Conservation (phyloP, 2,329 filamentous ascomycete genomes). For the Juglanconis oblonga region DNA sequence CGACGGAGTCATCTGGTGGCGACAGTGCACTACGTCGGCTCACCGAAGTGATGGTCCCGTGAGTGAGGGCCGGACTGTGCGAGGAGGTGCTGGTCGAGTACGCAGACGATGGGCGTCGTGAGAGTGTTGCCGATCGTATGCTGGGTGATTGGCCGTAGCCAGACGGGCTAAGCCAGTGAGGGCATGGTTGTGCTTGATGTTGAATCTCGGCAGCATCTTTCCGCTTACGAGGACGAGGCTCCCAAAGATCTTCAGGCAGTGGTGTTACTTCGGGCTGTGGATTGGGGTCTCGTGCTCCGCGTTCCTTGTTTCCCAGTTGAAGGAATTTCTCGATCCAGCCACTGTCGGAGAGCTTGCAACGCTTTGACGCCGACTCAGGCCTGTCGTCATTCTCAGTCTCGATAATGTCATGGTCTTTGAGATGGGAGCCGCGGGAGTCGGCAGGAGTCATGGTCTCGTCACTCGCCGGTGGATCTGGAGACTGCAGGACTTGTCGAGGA, state of each 20-base stretch:
- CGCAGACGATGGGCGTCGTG: slow-evolving; percentile 5
- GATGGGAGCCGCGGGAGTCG: too few species aligned
- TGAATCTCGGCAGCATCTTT: not conserved
- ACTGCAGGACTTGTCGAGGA: not conserved
- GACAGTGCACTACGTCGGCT: not conserved
- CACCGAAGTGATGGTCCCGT: not conserved
- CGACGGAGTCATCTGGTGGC: slow-evolving; percentile 1
- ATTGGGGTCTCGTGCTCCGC: not conserved
- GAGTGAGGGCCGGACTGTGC: slow-evolving; percentile 7
- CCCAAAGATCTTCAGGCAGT: not conserved
- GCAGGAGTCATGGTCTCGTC: not conserved
- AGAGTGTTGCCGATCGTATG: not conserved
- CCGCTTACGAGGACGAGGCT: not conserved
- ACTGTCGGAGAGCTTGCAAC: not conserved
- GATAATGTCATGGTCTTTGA: not conserved
- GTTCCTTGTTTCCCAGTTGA: not conserved
- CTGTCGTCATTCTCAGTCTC: not conserved
- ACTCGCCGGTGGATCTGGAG: not conserved
- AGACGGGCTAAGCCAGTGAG: not conserved
- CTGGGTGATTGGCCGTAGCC: not conserved
- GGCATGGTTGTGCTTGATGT: not conserved
- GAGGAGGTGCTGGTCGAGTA: not conserved
- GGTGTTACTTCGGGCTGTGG: not conserved
- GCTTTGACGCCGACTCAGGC: not conserved
- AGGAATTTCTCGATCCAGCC: not conserved